phyloP scores from a whole-genome alignment of 2,329 filamentous ascomycete species.

The Aspergillus tubingensis region DNA sequence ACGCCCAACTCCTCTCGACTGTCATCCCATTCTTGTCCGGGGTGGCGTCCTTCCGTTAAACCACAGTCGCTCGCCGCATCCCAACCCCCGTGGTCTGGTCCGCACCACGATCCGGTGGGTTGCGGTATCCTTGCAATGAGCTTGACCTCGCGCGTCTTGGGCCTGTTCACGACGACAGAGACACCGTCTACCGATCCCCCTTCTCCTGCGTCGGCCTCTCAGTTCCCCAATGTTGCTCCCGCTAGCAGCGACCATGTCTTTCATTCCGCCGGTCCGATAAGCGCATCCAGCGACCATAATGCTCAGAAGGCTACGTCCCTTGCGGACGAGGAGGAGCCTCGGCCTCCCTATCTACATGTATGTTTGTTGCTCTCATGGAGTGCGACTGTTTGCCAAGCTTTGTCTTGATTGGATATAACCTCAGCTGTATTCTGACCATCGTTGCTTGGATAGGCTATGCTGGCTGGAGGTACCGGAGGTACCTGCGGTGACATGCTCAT shows the following conservation, averaged over 20 bases:
- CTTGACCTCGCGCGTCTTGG: constrained; percentile 57
- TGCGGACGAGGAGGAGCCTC: constrained; percentile 56
- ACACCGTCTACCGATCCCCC: constrained; percentile 30
- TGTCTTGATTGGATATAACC: too few species aligned
- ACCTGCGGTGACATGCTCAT: constrained; percentile 95
- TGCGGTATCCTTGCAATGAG: constrained; percentile 54
- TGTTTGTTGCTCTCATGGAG: constrained; percentile 32
- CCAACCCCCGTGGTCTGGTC: constrained; percentile 29
- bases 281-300: constrained; percentile 15
- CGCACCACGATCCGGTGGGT: constrained; percentile 37
- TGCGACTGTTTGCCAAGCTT: not conserved
- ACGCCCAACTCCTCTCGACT: not conserved
- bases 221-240: constrained; percentile 27
- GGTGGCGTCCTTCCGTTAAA: constrained; percentile 20
- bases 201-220: constrained; percentile 27
- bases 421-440: constrained; percentile 6
- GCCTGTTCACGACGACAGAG: constrained; percentile 52
- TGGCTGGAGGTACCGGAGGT: constrained; percentile 90
- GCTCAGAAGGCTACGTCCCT: constrained; percentile 42
- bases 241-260: constrained; percentile 20
- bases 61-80: constrained; percentile 27
- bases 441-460: constrained; percentile 69
- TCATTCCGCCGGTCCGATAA: constrained; percentile 18
- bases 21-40: constrained; percentile 12
- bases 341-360: constrained; percentile 67